Conservation (phyloP, 108 stramenopile genomes). For the Schizochytrium sp. region DNA sequence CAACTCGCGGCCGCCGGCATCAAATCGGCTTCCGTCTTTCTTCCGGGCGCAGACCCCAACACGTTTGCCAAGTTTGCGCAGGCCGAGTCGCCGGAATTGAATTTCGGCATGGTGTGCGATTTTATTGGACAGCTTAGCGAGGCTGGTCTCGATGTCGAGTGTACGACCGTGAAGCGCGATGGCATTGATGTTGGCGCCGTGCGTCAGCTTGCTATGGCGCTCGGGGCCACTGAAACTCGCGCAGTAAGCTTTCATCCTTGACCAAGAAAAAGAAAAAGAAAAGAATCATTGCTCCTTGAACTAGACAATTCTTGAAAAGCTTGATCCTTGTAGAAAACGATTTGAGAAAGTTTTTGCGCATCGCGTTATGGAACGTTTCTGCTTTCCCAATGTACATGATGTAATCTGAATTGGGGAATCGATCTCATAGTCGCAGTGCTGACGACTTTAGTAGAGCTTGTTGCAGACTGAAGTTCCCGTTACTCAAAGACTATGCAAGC, state of each 20-base stretch:
- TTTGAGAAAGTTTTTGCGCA: neutral
- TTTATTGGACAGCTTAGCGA: neutral
- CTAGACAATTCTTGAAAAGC: neutral
- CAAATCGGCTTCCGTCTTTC: neutral
- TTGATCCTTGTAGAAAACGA: neutral
- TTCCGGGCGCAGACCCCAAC: neutral
- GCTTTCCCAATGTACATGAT: no score
- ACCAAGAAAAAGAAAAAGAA: neutral
- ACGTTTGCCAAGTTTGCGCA: neutral
- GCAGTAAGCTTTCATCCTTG: neutral
- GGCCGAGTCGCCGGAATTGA: neutral
- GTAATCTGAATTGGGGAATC: no score
- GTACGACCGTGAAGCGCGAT: constrained; percentile 12
- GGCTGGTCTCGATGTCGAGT: constrained; percentile 8
- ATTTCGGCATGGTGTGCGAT: constrained; percentile 8
- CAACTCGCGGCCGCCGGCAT: neutral
- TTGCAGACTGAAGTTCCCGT: no score
- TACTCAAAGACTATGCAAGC: no score
- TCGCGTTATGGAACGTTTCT: no score
- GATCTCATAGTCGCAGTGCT: no score
- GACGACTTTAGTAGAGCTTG: no score
- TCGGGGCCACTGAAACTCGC: constrained; percentile 1
- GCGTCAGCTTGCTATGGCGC: neutral
- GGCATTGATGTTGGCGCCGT: neutral
- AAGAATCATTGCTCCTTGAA: neutral